Evolutionary conservation across 345 rosid species (phyloP).

Genomic region (Heritiera fomes): DNA sequence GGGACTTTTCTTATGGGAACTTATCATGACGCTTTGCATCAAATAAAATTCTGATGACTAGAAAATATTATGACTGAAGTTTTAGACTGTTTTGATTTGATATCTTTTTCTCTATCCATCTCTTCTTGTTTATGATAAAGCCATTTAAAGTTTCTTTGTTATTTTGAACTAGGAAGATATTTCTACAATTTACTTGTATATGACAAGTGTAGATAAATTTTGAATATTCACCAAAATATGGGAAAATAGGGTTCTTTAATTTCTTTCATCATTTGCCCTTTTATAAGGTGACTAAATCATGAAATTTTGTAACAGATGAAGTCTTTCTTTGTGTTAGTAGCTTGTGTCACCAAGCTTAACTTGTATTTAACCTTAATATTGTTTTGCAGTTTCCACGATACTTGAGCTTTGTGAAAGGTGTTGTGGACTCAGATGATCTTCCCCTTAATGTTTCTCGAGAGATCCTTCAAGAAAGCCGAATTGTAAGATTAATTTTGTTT

Average conservation of each 20-base stretch:
- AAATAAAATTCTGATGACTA: background rate
- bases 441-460: conserved; percentile 97
- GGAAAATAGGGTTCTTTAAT: background rate
- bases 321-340: background rate
- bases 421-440: conserved; percentile 93
- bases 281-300: background rate
- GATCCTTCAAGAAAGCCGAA: conserved; percentile 93
- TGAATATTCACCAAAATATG: background rate
- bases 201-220: background rate
- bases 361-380: background rate
- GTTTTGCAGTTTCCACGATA: conserved; percentile 86
- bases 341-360: conserved; percentile 1
- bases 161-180: background rate
- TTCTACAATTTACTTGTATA: background rate
- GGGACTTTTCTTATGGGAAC: background rate
- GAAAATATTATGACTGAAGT: background rate
- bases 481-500: conserved; percentile 45
- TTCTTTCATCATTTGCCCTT: background rate
- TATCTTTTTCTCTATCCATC: background rate
- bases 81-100: background rate
- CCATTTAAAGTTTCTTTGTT: background rate
- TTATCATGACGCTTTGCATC: background rate
- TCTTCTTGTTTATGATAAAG: background rate
- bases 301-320: background rate
- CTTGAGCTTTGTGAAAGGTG: conserved; percentile 95